phyloP scores from a whole-genome alignment of 2,329 filamentous ascomycete species.

The Rutstroemia sp. region DNA sequence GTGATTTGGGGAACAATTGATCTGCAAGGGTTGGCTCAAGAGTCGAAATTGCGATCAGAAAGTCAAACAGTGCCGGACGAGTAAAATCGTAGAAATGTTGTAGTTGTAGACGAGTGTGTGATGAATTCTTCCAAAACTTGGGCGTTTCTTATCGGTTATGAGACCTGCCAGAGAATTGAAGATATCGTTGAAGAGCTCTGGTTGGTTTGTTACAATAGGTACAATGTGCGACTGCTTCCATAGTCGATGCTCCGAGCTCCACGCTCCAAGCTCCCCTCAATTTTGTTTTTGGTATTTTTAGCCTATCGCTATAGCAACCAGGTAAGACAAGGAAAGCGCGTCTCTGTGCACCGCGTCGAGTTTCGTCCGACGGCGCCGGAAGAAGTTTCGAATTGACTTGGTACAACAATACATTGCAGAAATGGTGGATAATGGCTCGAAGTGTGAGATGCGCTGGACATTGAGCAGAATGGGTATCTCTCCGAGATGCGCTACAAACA shows the following conservation, averaged over 20 bases:
- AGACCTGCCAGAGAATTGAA: background rate
- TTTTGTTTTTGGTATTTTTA: background rate
- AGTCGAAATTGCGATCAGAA: constrained; percentile 5
- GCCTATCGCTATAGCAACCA: background rate
- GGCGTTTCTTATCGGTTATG: background rate
- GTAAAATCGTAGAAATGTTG: constrained; percentile 8
- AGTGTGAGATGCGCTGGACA: too few species aligned
- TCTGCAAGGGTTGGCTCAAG: background rate
- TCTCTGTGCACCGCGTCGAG: background rate
- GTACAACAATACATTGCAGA: too few species aligned
- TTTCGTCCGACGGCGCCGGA: background rate
- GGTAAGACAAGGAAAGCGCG: background rate
- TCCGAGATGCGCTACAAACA: too few species aligned
- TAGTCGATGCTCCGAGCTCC: too few species aligned
- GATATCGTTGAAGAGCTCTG: background rate
- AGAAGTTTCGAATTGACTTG: background rate
- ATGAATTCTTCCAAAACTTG: constrained; percentile 5
- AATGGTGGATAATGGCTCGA: too few species aligned
- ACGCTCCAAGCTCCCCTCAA: background rate
- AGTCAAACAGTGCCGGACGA: background rate
- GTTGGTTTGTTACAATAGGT: background rate
- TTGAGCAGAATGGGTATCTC: too few species aligned
- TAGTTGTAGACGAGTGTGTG: background rate
- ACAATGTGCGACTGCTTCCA: background rate
- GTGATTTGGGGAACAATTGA: background rate